Evolutionary conservation across 345 rosid species (phyloP), one percentile per base, ranked within the genome.

Genomic region (Salix dunnii): DNA sequence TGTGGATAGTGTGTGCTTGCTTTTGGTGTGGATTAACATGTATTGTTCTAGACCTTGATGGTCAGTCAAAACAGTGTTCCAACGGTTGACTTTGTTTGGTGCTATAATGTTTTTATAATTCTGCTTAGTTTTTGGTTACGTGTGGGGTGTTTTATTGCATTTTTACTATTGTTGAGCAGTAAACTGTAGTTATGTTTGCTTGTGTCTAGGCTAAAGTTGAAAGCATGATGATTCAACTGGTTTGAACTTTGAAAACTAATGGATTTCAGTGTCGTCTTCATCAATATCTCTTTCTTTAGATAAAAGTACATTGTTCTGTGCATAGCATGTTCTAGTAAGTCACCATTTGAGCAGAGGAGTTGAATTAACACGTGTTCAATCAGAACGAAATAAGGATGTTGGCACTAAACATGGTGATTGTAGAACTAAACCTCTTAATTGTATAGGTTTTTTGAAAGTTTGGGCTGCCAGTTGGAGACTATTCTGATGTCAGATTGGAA

Each of bases 1-100:
- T 73, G 46, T 73, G 55, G 42, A 42, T n/a, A 67, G 76, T 67
- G 64, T 60, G 68, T 62, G 35, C 18, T 60, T 42, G 76, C 53
- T 61, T 70, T 70, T 70, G 28, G 11, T 9, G 16, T 21, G 7
- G 27, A 35, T 53, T 21, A 51, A 23, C 18, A 33, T 33, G 48
- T 53, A 21, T 13, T 70, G 35, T 30, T 70, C 61, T 60, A 16
- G 68, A 67, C 30, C 76, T 61, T 60, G 53, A 60, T 25, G 20
- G 27, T 1, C 53, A 5, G 67, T 74, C n/a, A 21, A 61, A 68
- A 74, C 69, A 40, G 6, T 43, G 61, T 20, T 14, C 36, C 42
- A 3, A 36, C 70, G 11, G 20, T 67, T 60, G 12, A 30, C 38
- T 35, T 40, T 60, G 25, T 25, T 28, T 49, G 12, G 25, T 25